Percentiles rank a stretch among this genome's conserved stretches.
phyloP scores from a whole-genome alignment of 2,329 filamentous ascomycete species.

The Pestalotiopsis sp. region DNA sequence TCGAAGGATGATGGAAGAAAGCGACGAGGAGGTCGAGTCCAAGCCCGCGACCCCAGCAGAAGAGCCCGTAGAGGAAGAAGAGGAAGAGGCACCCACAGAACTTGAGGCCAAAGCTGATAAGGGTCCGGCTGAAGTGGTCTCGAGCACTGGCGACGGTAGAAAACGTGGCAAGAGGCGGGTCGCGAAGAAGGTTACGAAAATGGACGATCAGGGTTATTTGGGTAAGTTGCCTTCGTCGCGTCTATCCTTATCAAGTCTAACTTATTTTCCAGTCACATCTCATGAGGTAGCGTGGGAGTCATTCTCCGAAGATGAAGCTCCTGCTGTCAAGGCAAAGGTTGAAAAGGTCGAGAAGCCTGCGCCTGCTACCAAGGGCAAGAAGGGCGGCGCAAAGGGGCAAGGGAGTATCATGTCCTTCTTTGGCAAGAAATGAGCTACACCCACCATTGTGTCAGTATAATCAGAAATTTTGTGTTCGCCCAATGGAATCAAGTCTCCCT shows the following conservation, averaged over 20 bases:
- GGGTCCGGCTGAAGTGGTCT: constrained; percentile 28
- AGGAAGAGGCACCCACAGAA: constrained; percentile 17
- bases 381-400: constrained; percentile 16
- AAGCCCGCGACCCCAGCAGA: not conserved
- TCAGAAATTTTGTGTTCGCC: no score
- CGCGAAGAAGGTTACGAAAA: constrained; percentile 32
- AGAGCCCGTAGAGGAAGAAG: constrained; percentile 10
- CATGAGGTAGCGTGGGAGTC: constrained; percentile 35
- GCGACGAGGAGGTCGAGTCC: constrained; percentile 27
- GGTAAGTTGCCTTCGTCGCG: constrained; percentile 7
- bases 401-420: constrained; percentile 37
- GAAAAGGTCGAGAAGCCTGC: constrained; percentile 14
- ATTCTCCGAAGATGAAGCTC: constrained; percentile 33
- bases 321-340: constrained; percentile 21
- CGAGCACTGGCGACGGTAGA: constrained; percentile 26
- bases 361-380: constrained; percentile 21
- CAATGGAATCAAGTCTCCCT: no score
- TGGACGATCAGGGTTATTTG: constrained; percentile 34
- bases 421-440: constrained; percentile 28
- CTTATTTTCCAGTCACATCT: constrained; percentile 25
- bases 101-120: constrained; percentile 23
- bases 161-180: constrained; percentile 31
- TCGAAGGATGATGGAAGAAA: constrained; percentile 35
- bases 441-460: not conserved
- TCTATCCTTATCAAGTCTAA: not conserved